Conservation (phyloP, 2,329 filamentous ascomycete genomes). For the Venturia nashicola region DNA sequence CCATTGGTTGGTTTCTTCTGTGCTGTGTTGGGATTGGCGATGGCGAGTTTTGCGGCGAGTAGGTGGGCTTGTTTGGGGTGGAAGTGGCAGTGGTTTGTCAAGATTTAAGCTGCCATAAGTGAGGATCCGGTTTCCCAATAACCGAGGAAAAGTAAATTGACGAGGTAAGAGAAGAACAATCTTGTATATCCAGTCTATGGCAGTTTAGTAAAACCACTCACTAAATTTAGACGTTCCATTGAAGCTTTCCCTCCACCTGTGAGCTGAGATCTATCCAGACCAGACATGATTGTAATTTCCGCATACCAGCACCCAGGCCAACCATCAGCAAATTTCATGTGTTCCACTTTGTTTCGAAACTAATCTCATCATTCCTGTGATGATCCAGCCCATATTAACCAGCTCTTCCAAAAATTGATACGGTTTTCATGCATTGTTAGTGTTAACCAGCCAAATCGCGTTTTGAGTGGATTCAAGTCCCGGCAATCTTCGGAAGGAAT, state of each 20-base stretch:
- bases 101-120: slow-evolving; percentile 7
- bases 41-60: slow-evolving; percentile 21
- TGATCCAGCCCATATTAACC: not conserved
- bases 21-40: slow-evolving; percentile 19
- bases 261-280: not conserved
- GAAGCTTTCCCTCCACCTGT: not conserved
- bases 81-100: slow-evolving; percentile 18
- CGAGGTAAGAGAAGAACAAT: not conserved
- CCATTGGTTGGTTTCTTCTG: slow-evolving; percentile 24
- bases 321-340: not conserved
- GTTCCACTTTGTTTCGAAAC: not conserved
- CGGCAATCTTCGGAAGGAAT: not conserved
- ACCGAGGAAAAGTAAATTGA: not conserved
- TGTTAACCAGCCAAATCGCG: not conserved
- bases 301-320: not conserved
- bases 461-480: not conserved
- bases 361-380: not conserved
- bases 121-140: too few species aligned
- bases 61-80: slow-evolving; percentile 24
- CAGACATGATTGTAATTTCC: not conserved
- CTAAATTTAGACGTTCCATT: not conserved
- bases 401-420: not conserved
- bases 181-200: not conserved
- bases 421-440: not conserved
- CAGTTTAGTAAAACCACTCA: not conserved